A percentile compares a stretch with the other conserved stretches of the same genome.
phyloP scores from a whole-genome alignment of 2,329 filamentous ascomycete genomes.

The Cercospora sojina region DNA sequence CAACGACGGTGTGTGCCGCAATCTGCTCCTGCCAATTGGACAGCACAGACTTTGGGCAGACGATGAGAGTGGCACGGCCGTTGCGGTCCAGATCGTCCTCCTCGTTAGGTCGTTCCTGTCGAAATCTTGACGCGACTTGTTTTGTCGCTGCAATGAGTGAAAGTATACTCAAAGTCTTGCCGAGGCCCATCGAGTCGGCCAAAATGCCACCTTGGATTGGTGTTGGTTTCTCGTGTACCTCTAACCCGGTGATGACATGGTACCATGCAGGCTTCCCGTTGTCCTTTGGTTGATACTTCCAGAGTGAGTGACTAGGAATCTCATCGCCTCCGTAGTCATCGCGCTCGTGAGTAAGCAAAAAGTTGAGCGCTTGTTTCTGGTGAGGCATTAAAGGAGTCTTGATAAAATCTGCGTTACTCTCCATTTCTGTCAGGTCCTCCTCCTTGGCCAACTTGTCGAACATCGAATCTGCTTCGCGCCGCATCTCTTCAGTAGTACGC shows the following conservation, averaged over 20 bases:
- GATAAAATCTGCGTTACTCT: constrained; percentile 61
- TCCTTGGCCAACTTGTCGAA: constrained; percentile 79
- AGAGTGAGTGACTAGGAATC: constrained; percentile 65
- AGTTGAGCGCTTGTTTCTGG: constrained; percentile 86
- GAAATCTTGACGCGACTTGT: constrained; percentile 63
- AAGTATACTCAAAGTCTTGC: constrained; percentile 70
- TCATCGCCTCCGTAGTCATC: constrained; percentile 57
- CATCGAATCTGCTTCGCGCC: constrained; percentile 77
- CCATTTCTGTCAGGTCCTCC: constrained; percentile 72
- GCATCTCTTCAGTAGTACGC: constrained; percentile 81
- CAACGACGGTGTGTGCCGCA: constrained; percentile 69
- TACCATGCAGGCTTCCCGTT: constrained; percentile 65
- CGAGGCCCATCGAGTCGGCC: constrained; percentile 54
- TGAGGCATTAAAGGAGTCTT: constrained; percentile 72
- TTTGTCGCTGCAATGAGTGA: constrained; percentile 70
- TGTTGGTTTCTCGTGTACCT: constrained; percentile 40
- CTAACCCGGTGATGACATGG: constrained; percentile 81
- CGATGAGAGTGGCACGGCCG: constrained; percentile 74
- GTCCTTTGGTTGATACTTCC: constrained; percentile 62
- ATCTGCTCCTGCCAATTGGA: constrained; percentile 96
- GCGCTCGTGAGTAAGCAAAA: constrained; percentile 77
- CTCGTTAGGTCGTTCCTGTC: constrained; percentile 50
- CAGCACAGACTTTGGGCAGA: constrained; percentile 87
- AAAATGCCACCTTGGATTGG: constrained; percentile 48
- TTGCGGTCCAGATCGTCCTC: constrained; percentile 57